A percentile compares a stretch with the other conserved stretches of the same genome.
Evolutionary conservation across 2,329 filamentous ascomycete genomes (phyloP).

Genomic region (Alternaria sp.): DNA sequence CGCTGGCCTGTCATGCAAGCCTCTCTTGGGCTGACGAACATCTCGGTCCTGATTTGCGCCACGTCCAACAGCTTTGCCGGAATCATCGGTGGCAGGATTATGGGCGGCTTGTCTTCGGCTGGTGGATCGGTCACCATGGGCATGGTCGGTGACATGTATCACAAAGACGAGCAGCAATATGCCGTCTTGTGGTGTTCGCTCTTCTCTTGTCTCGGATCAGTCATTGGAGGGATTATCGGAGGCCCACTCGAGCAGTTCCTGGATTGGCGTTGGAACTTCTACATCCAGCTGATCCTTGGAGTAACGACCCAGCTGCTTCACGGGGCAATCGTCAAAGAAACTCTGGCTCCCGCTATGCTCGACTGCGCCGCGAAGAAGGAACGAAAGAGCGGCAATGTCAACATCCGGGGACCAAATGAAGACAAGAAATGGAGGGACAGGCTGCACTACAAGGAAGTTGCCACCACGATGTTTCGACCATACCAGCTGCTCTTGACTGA

Average conservation of each 20-base stretch:
- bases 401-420: not conserved
- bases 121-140: slow-evolving; percentile 69
- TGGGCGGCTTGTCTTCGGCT: slow-evolving; percentile 56
- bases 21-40: slow-evolving; percentile 64
- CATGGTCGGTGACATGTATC: slow-evolving; percentile 68
- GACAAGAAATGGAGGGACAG: not conserved
- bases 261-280: slow-evolving; percentile 77
- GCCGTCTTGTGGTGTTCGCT: slow-evolving; percentile 65
- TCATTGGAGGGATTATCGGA: slow-evolving; percentile 69
- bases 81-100: slow-evolving; percentile 65
- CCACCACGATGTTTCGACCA: slow-evolving; percentile 64
- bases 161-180: slow-evolving; percentile 67
- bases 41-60: slow-evolving; percentile 62
- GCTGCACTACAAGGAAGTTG: not conserved
- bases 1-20: slow-evolving; percentile 79
- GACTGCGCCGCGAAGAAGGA: slow-evolving; percentile 52
- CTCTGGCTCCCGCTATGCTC: slow-evolving; percentile 75
- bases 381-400: not conserved
- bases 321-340: slow-evolving; percentile 74
- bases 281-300: slow-evolving; percentile 83
- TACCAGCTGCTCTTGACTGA: slow-evolving; percentile 77
- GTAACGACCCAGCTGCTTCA: slow-evolving; percentile 70
- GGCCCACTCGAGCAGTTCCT: slow-evolving; percentile 67
- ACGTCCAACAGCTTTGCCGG: slow-evolving; percentile 65
- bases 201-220: slow-evolving; percentile 68